Conservation (phyloP, 2,329 filamentous ascomycete genomes). For the Magnaporthales sp. region DNA sequence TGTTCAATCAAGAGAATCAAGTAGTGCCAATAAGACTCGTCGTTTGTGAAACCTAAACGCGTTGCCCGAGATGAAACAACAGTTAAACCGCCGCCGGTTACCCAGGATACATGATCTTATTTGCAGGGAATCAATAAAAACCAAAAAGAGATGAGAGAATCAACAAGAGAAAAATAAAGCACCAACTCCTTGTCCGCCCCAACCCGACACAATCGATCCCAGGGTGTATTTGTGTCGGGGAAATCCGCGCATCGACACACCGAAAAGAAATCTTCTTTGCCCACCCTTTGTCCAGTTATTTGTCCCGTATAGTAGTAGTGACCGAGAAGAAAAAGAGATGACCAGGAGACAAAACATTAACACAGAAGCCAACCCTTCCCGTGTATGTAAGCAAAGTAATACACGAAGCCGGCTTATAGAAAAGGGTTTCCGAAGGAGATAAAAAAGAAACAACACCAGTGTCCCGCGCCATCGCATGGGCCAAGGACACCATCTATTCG, state of each 20-base stretch:
- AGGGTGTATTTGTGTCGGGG: not conserved
- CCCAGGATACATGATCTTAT: conserved; percentile 5
- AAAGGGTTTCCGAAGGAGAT: conserved; percentile 1
- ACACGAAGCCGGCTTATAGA: conserved; percentile 4
- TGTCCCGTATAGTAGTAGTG: conserved; percentile 5
- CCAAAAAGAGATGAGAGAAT: conserved; percentile 1
- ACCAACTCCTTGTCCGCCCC: conserved; percentile 5
- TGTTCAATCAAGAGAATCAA: not conserved
- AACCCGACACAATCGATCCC: conserved; percentile 1
- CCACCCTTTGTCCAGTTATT: conserved; percentile 6
- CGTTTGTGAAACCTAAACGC: not conserved
- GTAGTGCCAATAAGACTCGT: not conserved
- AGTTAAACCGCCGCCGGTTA: conserved; percentile 4
- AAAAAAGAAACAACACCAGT: not conserved
- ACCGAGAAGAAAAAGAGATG: not conserved
- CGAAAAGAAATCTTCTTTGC: conserved; percentile 2
- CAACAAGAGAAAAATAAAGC: conserved; percentile 5
- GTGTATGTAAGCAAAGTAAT: not conserved
- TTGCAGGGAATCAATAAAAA: conserved; percentile 7
- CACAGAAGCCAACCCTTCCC: conserved; percentile 1
- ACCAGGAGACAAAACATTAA: conserved; percentile 4
- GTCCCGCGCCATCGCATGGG: not conserved
- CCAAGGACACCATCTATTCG: conserved; percentile 4
- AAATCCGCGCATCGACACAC: not conserved
- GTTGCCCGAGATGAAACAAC: conserved; percentile 1